Evolutionary conservation across 495 filamentous ascomycete genomes (phyloP).

Genomic region (Chaetomidium leptoderma): DNA sequence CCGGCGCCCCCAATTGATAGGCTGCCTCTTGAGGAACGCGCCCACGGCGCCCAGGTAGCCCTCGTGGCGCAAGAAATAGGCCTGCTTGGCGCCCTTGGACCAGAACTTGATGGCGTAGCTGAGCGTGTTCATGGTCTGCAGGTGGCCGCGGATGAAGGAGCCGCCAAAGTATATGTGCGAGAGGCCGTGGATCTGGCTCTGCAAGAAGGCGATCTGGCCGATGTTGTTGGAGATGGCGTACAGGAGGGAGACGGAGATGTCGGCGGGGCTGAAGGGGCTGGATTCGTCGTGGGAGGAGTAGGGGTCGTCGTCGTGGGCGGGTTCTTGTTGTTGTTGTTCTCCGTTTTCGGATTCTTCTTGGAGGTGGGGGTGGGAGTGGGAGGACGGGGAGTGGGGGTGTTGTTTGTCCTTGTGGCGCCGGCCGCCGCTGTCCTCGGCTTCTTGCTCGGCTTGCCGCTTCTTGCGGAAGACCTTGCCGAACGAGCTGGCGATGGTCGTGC

Average conservation of each 20-base stretch:
- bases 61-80: conserved; percentile 93
- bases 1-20: conserved; percentile 84
- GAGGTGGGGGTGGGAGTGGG: too few relatives aligned
- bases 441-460: conserved; percentile 68
- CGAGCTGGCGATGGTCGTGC: conserved; percentile 86
- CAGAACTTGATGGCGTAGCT: conserved; percentile 96
- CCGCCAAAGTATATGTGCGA: conserved; percentile 96
- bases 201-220: conserved; percentile 92
- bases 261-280: conserved; percentile 44
- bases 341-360: conserved; percentile 19
- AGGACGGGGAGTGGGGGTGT: conserved; percentile 17
- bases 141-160: conserved; percentile 92
- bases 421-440: conserved; percentile 71
- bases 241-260: conserved; percentile 59
- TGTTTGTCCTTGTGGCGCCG: conserved; percentile 49
- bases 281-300: conserved; percentile 1
- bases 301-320: too few relatives aligned
- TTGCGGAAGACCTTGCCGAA: conserved; percentile 94
- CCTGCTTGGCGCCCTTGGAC: conserved; percentile 89
- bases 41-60: conserved; percentile 96
- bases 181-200: conserved; percentile 85
- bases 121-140: conserved; percentile 95
- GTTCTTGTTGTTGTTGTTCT: neutral
- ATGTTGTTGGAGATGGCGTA: conserved; percentile 94
- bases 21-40: conserved; percentile 87